Percentiles rank a stretch among this genome's conserved stretches.
These are phyloP conservation scores for Flueggea neowawraea DNA, from an alignment of 441 rosid genomes.

Conservation along the genomic window DNA sequence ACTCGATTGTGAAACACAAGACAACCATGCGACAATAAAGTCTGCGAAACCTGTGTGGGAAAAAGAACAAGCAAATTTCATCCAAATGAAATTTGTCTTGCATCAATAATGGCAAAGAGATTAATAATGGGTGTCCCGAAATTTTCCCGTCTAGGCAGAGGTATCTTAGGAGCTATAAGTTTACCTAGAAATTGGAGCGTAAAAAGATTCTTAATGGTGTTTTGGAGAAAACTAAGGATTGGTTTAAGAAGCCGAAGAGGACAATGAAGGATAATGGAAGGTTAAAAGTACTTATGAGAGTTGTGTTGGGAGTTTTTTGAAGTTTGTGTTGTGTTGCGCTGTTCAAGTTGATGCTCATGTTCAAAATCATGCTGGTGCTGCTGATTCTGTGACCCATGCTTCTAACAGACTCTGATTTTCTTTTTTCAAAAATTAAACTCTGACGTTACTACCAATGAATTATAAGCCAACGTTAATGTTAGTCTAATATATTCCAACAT, in stretches of 20 bases:
- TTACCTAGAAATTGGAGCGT: constrained; percentile 9
- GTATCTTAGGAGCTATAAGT: constrained; percentile 17
- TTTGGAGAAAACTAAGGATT: background rate
- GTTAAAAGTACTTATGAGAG: background rate
- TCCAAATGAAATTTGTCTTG: background rate
- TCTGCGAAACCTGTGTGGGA: constrained; percentile 24
- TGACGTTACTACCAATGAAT: too few species aligned
- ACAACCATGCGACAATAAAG: background rate
- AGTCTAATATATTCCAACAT: too few species aligned
- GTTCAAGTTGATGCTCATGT: background rate
- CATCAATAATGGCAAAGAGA: background rate
- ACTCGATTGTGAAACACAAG: background rate
- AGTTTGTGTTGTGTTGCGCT: background rate
- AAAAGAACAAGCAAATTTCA: constrained; percentile 11
- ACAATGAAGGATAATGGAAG: background rate
- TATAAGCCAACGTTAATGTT: too few species aligned
- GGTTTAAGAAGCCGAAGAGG: background rate
- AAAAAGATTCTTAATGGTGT: background rate
- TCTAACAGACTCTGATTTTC: too few species aligned
- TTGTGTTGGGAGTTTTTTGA: background rate
- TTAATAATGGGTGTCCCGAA: constrained; percentile 3
- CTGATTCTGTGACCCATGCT: too few species aligned
- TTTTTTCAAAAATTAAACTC: too few species aligned
- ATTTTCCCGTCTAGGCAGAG: constrained; percentile 11
- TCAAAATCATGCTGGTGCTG: too few species aligned